These are phyloP conservation scores for Claviceps arundinis DNA, from an alignment of 2,329 filamentous ascomycete species.

Conservation along the genomic window DNA sequence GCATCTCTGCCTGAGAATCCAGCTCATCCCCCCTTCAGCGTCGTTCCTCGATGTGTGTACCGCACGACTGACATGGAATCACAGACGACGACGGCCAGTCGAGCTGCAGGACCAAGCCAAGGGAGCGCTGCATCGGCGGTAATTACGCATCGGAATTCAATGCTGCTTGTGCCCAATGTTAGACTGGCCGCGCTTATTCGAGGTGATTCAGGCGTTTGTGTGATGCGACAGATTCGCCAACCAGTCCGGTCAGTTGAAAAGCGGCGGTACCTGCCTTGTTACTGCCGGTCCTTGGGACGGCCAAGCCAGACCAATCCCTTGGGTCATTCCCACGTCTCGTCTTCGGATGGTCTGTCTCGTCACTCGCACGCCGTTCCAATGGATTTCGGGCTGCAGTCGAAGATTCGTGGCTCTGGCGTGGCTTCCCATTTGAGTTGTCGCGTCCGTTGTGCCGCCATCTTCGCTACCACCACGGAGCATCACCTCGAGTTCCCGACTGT, in stretches of 20 bases:
- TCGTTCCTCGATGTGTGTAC: neutral
- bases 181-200: slow-evolving; percentile 20
- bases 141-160: slow-evolving; percentile 8
- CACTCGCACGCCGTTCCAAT: neutral
- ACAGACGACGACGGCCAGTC: neutral
- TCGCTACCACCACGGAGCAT: neutral
- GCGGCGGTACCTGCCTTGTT: neutral
- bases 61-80: neutral
- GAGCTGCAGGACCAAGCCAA: neutral
- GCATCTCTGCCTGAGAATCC: slow-evolving; percentile 8
- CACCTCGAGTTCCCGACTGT: slow-evolving; percentile 8
- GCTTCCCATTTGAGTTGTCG: neutral
- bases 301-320: neutral
- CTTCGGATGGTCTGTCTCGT: no score
- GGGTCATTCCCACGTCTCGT: neutral
- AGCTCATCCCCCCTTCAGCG: neutral
- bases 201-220: neutral
- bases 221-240: neutral
- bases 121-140: neutral
- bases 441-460: neutral
- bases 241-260: neutral
- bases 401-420: neutral
- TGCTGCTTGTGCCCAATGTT: slow-evolving; percentile 15
- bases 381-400: neutral
- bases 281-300: neutral